phyloP scores from a whole-genome alignment of 73 alveolate species.

The Halteria grandinella region DNA sequence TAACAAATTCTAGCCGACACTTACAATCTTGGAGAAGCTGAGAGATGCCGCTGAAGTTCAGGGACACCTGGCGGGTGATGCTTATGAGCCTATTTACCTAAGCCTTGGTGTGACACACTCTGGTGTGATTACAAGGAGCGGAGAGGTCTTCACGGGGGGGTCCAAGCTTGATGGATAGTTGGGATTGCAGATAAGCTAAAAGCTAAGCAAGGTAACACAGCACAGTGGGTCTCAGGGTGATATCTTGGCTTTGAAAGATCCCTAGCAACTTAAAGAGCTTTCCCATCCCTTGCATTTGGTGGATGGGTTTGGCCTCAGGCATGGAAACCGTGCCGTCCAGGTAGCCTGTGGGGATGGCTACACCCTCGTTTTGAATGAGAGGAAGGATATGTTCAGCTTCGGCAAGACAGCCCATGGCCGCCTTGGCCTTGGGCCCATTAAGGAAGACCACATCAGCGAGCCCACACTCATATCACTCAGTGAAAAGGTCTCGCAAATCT shows the following conservation, averaged over 20 bases:
- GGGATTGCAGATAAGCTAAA: too few relatives aligned
- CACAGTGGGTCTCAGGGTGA: too few relatives aligned
- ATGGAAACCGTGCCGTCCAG: slow-evolving; percentile 58
- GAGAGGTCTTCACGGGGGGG: slow-evolving; percentile 68
- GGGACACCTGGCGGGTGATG: slow-evolving; percentile 2
- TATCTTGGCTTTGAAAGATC: too few relatives aligned
- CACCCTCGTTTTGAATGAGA: slow-evolving; percentile 52
- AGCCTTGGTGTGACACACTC: slow-evolving; percentile 69
- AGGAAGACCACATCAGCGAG: slow-evolving; percentile 17
- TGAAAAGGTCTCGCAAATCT: slow-evolving; percentile 31
- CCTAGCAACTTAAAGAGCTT: too few relatives aligned
- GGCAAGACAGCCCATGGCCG: slow-evolving; percentile 80
- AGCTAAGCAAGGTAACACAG: too few relatives aligned
- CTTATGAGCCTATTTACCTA: slow-evolving; percentile 13
- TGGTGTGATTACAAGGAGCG: slow-evolving; percentile 50
- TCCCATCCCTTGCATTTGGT: too few relatives aligned
- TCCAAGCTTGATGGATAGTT: slow-evolving; percentile 62
- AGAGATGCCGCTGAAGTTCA: neutral
- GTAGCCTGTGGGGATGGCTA: slow-evolving; percentile 77
- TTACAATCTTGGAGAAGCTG: slow-evolving; percentile 17
- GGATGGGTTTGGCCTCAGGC: too few relatives aligned
- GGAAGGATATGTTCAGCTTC: slow-evolving; percentile 54
- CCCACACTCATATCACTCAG: slow-evolving; percentile 48
- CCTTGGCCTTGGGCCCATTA: slow-evolving; percentile 54
- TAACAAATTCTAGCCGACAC: slow-evolving; percentile 31